Conservation (phyloP, 1,284 basidiomycete genomes). For the Fomitopsis schrenkii region DNA sequence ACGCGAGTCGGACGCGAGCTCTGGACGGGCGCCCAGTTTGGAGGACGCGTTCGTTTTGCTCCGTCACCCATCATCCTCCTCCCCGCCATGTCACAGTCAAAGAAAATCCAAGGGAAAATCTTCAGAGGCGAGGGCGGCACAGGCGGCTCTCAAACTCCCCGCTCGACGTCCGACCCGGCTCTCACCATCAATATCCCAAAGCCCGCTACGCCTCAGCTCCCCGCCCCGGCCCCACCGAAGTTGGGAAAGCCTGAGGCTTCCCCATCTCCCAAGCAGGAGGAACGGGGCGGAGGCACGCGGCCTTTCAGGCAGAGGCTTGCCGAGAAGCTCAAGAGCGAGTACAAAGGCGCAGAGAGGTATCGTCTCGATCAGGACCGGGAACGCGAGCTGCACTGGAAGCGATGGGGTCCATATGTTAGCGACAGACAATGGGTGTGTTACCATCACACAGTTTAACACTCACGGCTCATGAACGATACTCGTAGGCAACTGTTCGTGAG, state of each 20-base stretch:
- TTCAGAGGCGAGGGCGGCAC: slow-evolving; percentile 47
- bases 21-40: slow-evolving; percentile 4
- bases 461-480: background rate
- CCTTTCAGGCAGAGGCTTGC: slow-evolving; percentile 58
- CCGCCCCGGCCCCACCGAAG: slow-evolving; percentile 31
- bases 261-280: slow-evolving; percentile 19
- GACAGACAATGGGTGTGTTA: slow-evolving; percentile 90
- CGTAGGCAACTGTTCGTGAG: slow-evolving; percentile 92
- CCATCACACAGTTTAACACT: background rate
- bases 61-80: slow-evolving; percentile 22
- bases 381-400: slow-evolving; percentile 87
- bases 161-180: slow-evolving; percentile 35
- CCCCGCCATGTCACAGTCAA: slow-evolving; percentile 37
- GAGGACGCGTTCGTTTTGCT: slow-evolving; percentile 7
- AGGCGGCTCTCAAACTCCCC: slow-evolving; percentile 18
- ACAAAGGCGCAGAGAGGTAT: slow-evolving; percentile 64
- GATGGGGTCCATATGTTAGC: slow-evolving; percentile 96
- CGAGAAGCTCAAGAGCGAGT: slow-evolving; percentile 53
- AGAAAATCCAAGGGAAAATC: slow-evolving; percentile 74
- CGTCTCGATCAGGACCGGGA: slow-evolving; percentile 69
- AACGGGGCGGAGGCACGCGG: slow-evolving; percentile 19
- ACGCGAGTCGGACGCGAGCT: slow-evolving; percentile 12
- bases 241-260: slow-evolving; percentile 34
- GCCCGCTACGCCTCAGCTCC: slow-evolving; percentile 15
- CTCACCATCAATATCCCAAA: slow-evolving; percentile 83